Base-by-base conservation (phyloP, 805 yeast species). In the Metschnikowia borealis region DNA sequence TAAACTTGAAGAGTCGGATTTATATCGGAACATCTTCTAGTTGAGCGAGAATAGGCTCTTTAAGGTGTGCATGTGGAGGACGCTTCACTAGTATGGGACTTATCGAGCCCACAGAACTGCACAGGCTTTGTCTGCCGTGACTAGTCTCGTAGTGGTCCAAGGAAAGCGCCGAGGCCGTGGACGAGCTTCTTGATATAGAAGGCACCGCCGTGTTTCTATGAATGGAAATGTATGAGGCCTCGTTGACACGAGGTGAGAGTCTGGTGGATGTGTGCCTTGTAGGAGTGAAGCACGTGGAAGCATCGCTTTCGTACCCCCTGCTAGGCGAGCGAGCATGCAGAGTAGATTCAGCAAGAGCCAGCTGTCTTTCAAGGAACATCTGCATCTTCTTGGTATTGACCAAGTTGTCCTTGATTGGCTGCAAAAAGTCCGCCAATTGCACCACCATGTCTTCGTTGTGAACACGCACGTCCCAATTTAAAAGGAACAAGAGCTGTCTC, bases 381-480 rank as follows among this genome's bases (percentile, higher is more conserved):
- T 64, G 65, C 69, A 71, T 61, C 65, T 67, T 69, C 53, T 62
- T 59, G 14, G 68, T 50, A 52, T 62, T 62, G 57, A 69, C 54
- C 56, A 74, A 58, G 48, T 68, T 71, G 44, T 63, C 65, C 58
- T 71, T 78, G 65, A 81, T 79, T 34, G 84, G 84, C 31, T 72
- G 75, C 55, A 81, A 69, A 71, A 80, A 78, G 51, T 70, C 65
- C 51, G 62, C 65, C 63, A 80, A 71, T 38, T 66, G 70, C 29
- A 52, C 54, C 40, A 65, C 57, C 64, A 80, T 70, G 50, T 81
- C 83, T 23, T 65, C 66, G 56, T 68, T 74, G 46, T 67, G 62
- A 38, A 80, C 75, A 50, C 71, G 67, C 54, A 85, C 70, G 64
- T 87, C 85, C 90, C 91, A 87, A 66, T 85, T 78, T 62, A 87